Conservation (phyloP, 1,139 yeast species). For the Meyerozyma guilliermondii region DNA sequence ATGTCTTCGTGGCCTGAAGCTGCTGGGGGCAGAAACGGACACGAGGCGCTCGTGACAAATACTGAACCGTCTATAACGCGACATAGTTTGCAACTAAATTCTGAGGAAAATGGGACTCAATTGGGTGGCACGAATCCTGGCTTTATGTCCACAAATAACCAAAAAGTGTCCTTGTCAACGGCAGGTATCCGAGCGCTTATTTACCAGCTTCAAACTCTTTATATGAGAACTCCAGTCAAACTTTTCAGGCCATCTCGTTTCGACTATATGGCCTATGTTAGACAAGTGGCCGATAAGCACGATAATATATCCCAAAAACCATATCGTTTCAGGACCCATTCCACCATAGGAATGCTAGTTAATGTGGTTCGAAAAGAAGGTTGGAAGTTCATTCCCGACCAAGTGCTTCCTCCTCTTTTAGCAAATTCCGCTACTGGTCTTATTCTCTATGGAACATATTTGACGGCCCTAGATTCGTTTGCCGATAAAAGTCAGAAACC, state of each 20-base stretch:
- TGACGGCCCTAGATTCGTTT: slow-evolving; percentile 42
- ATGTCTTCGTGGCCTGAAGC: neutral
- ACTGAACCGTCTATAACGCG: neutral
- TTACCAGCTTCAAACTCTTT: slow-evolving; percentile 74
- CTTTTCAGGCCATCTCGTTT: slow-evolving; percentile 86
- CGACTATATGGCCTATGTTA: slow-evolving; percentile 69
- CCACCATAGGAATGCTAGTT: slow-evolving; percentile 66
- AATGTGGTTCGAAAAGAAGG: slow-evolving; percentile 75
- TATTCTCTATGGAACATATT: slow-evolving; percentile 76
- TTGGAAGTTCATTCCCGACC: slow-evolving; percentile 82
- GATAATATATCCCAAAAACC: slow-evolving; percentile 52
- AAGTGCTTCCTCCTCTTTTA: slow-evolving; percentile 76
- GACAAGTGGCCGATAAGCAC: slow-evolving; percentile 46
- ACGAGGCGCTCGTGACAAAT: neutral
- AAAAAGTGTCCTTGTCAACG: slow-evolving; percentile 48
- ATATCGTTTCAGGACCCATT: slow-evolving; percentile 67
- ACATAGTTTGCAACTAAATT: neutral
- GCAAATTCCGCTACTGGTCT: slow-evolving; percentile 88
- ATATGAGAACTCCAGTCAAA: slow-evolving; percentile 79
- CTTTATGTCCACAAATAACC: slow-evolving; percentile 20
- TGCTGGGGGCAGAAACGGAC: neutral
- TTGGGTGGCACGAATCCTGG: neutral
- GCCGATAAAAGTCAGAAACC: slow-evolving; percentile 6
- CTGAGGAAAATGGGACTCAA: neutral
- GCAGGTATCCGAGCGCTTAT: slow-evolving; percentile 81